Evolutionary conservation across 805 yeast genomes (phyloP).

Genomic region (Ogataea trehaloabstinens): DNA sequence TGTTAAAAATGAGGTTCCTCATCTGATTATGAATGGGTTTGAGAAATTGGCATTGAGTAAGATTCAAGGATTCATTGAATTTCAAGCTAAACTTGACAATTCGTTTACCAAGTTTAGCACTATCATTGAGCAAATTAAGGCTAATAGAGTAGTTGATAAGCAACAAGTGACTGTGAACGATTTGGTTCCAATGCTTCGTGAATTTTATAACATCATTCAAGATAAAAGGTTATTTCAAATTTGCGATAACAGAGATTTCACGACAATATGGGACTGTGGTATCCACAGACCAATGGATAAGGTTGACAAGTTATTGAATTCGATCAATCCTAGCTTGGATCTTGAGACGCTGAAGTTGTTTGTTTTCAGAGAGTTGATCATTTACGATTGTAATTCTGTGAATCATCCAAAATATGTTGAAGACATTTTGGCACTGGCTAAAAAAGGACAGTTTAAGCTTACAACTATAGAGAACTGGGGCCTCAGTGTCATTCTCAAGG

Average conservation of each 20-base stretch:
- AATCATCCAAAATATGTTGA: slow-evolving; percentile 22
- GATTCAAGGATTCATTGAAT: slow-evolving; percentile 60
- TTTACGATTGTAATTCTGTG: slow-evolving; percentile 32
- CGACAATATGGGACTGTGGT: slow-evolving; percentile 52
- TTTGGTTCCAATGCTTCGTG: slow-evolving; percentile 13
- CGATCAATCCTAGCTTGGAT: slow-evolving; percentile 25
- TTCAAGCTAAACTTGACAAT: slow-evolving; percentile 47
- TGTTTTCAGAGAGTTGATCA: slow-evolving; percentile 39
- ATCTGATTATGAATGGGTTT: slow-evolving; percentile 51
- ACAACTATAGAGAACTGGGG: slow-evolving; percentile 40
- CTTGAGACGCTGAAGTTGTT: slow-evolving; percentile 35
- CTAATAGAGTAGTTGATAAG: slow-evolving; percentile 31
- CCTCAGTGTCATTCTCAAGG: slow-evolving; percentile 15
- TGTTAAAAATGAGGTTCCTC: slow-evolving; percentile 48
- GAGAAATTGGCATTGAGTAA: slow-evolving; percentile 63
- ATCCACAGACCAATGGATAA: slow-evolving; percentile 28
- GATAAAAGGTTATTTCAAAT: slow-evolving; percentile 27
- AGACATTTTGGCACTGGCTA: slow-evolving; percentile 12
- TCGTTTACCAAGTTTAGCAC: slow-evolving; percentile 48
- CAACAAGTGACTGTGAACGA: slow-evolving; percentile 11
- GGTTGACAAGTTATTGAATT: slow-evolving; percentile 18
- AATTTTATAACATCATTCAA: slow-evolving; percentile 17
- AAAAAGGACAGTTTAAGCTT: slow-evolving; percentile 16
- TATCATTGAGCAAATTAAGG: slow-evolving; percentile 34
- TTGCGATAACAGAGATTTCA: slow-evolving; percentile 61